Conservation (phyloP, 345 rosid species). For the Gynandropsis gynandra region DNA sequence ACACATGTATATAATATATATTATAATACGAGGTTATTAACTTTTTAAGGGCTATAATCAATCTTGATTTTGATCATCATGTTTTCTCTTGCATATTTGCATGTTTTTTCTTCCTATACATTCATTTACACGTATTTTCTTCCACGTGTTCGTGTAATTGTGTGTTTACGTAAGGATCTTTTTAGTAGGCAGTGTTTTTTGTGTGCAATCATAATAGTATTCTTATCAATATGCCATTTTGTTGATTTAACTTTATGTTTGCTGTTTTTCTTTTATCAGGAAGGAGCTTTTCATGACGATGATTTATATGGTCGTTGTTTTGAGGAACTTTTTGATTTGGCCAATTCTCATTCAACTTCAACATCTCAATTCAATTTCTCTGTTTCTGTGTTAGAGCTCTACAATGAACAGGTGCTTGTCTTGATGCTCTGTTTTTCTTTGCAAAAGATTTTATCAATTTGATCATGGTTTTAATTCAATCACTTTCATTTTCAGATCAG, state of each 20-base stretch:
- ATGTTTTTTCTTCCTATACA: background rate
- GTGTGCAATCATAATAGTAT: too few species aligned
- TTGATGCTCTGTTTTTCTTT: conserved; percentile 9
- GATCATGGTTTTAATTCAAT: conserved; percentile 19
- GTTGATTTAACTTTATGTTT: conserved; percentile 20
- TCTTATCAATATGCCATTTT: too few species aligned
- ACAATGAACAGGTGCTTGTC: conserved; percentile 81
- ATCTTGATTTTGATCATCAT: conserved; percentile 2
- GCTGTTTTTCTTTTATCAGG: conserved; percentile 52
- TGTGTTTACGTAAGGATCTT: too few species aligned
- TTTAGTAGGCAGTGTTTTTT: too few species aligned
- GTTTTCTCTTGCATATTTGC: background rate
- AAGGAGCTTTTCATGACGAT: conserved; percentile 89
- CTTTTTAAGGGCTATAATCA: background rate
- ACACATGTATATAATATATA: background rate
- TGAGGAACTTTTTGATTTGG: conserved; percentile 84
- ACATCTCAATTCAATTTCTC: conserved; percentile 66
- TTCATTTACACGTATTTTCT: too few species aligned
- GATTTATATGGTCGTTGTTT: conserved; percentile 93
- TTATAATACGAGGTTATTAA: background rate
- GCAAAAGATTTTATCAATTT: conserved; percentile 13
- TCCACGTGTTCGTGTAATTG: too few species aligned
- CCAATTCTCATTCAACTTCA: conserved; percentile 81
- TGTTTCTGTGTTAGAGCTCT: conserved; percentile 70
- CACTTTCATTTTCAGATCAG: conserved; percentile 43